Base-by-base conservation (phyloP, 2,329 filamentous ascomycete genomes). In the Aureobasidium sp. region DNA sequence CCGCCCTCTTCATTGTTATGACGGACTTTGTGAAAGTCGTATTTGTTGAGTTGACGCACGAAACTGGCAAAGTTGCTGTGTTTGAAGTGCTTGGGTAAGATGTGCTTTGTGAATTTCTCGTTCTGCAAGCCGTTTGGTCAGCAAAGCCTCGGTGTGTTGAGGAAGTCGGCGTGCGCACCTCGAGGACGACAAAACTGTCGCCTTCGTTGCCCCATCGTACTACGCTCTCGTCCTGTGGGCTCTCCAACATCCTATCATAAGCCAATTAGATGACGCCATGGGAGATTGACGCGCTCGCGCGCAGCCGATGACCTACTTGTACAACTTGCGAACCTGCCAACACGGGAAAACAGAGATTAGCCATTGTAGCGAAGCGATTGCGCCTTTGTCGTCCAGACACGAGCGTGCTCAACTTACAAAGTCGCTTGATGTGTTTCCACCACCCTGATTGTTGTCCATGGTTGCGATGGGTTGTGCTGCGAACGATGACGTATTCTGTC, bases 61-160 rank as follows among this genome's bases (percentile, higher is more conserved):
- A 97, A 97, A 76, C 91, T 96, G 36, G 92, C 92, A 78, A 97
- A 97, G 75, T 97, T 97, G 83, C 91, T 96, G 77, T 97, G 94
- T 77, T 99, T 99, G 81, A 99, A 99, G 71, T 97, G 91, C 73
- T 97, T 97, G 2, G 94, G 94, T 17, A 99, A 84, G 69, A 99
- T 96, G 42, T 90, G 89, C 74, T 97, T 96, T 25, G 94, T 97
- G 72, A 99, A 99, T 75, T 96, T 96, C 75, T 97, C 93, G 75
- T 95, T 96, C 93, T 97, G 74, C 49, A 45, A 17, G 48, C 55
- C 37, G 20, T 59, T 52, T 39, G 15, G 34, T 64, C 53, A 47
- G 17, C 41, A 17, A 64, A 55, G 34, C 27, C 55, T 58, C 15
- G 20, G 57, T 31, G 31, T 34, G 42, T 5, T 3, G 29, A 20